These are phyloP conservation scores for Penicillium steckii DNA, from an alignment of 495 filamentous ascomycete genomes.

Conservation along the genomic window DNA sequence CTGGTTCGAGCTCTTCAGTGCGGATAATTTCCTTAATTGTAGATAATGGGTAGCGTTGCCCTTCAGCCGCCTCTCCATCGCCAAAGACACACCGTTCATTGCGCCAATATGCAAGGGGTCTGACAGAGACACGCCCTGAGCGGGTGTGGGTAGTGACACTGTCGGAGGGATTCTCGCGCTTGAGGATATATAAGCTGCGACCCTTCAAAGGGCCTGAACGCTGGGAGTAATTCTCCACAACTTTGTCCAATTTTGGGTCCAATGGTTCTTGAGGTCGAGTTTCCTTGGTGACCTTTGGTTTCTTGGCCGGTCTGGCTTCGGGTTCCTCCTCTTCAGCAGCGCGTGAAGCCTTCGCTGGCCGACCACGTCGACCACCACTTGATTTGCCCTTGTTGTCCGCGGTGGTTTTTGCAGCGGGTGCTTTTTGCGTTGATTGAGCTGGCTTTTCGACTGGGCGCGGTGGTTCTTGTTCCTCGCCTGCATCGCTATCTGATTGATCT, in stretches of 20 bases:
- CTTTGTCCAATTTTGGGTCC: conserved; percentile 37
- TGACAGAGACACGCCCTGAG: conserved; percentile 58
- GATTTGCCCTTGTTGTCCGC: conserved; percentile 15
- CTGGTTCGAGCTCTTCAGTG: conserved; percentile 58
- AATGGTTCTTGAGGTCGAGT: conserved; percentile 18
- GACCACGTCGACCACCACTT: conserved; percentile 29
- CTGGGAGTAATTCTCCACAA: conserved; percentile 44
- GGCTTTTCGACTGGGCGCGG: conserved; percentile 6
- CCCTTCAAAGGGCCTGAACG: conserved; percentile 47
- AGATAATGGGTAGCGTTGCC: conserved; percentile 56
- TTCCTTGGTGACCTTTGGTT: conserved; percentile 22
- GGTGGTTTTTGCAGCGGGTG: conserved; percentile 10
- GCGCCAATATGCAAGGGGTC: conserved; percentile 84
- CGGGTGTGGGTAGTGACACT: conserved; percentile 49
- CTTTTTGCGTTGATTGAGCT: conserved; percentile 13
- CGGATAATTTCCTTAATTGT: conserved; percentile 74
- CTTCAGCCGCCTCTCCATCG: conserved; percentile 51
- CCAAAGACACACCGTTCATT: conserved; percentile 76
- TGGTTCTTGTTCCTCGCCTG: conserved; percentile 12
- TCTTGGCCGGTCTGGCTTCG: conserved; percentile 36
- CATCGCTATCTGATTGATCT: conserved; percentile 57
- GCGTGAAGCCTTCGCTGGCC: conserved; percentile 31
- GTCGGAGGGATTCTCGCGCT: conserved; percentile 62
- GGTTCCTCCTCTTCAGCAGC: conserved; percentile 20
- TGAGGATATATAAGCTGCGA: conserved; percentile 68